A percentile compares a stretch with the other conserved stretches of the same genome.
These are phyloP conservation scores for Metahyphopichia silvanorum DNA, from an alignment of 805 yeast species.

Conservation along the genomic window DNA sequence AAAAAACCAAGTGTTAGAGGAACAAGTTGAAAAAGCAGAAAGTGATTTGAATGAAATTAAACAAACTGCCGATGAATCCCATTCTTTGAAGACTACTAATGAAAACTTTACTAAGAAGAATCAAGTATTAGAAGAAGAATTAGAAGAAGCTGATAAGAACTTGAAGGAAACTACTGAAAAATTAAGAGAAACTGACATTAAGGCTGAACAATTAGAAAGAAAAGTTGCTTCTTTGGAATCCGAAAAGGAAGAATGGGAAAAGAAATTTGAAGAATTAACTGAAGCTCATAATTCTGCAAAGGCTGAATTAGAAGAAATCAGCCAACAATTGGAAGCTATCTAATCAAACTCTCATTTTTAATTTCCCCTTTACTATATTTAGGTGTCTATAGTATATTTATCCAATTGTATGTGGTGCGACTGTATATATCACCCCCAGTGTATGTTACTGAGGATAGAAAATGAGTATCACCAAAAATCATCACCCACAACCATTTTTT, in stretches of 20 bases:
- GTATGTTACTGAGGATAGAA: no score
- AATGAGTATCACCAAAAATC: no score
- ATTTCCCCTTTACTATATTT: neutral
- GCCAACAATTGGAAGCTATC: slow-evolving; percentile 87
- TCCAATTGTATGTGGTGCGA: no score
- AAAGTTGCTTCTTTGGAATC: slow-evolving; percentile 87
- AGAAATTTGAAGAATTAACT: slow-evolving; percentile 83
- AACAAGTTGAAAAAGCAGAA: slow-evolving; percentile 77
- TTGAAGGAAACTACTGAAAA: slow-evolving; percentile 91
- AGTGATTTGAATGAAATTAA: slow-evolving; percentile 69
- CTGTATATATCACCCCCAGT: no score
- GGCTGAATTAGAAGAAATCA: slow-evolving; percentile 94
- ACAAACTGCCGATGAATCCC: slow-evolving; percentile 86
- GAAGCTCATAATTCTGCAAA: slow-evolving; percentile 80
- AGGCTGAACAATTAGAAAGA: slow-evolving; percentile 94
- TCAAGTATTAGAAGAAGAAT: slow-evolving; percentile 82
- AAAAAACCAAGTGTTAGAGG: slow-evolving; percentile 87
- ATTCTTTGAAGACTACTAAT: slow-evolving; percentile 81
- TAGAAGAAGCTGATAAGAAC: slow-evolving; percentile 87
- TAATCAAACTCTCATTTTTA: slow-evolving; percentile 16
- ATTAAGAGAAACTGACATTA: slow-evolving; percentile 91
- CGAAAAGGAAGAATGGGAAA: slow-evolving; percentile 89
- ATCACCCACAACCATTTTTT: no score
- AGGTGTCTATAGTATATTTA: no score
- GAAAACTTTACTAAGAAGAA: slow-evolving; percentile 89